Evolutionary conservation across 768 basidiomycete species (phyloP).

Genomic region (Gyrodon lividus): DNA sequence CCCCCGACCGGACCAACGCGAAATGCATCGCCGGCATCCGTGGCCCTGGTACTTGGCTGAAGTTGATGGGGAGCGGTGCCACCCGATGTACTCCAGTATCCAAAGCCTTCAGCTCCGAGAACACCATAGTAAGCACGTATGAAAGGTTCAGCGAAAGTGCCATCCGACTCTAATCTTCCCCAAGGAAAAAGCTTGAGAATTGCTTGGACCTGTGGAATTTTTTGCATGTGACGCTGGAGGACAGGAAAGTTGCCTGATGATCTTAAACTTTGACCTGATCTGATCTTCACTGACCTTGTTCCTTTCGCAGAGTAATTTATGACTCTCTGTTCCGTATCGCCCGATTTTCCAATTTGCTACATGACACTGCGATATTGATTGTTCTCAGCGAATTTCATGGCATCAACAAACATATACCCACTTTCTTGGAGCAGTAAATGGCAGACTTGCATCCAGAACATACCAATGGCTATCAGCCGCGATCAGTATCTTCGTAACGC

Average conservation of each 20-base stretch:
- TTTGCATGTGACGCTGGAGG: constrained; percentile 37
- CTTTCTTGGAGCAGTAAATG: constrained; percentile 33
- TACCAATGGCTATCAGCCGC: constrained; percentile 20
- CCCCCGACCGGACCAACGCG: constrained; percentile 11
- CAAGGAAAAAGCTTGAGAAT: constrained; percentile 41
- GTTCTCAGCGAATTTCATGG: constrained; percentile 2
- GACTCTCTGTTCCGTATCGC: constrained; percentile 27
- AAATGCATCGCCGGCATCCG: neutral
- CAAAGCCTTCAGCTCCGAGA: constrained; percentile 38
- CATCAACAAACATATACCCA: neutral
- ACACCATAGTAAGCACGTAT: constrained; percentile 38
- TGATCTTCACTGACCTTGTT: constrained; percentile 30
- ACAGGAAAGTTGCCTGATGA: neutral
- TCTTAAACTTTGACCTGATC: neutral
- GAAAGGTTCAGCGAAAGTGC: constrained; percentile 35
- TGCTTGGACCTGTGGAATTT: constrained; percentile 31
- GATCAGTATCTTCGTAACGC: neutral
- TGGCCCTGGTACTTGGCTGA: constrained; percentile 17
- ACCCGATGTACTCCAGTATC: constrained; percentile 42
- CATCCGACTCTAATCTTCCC: constrained; percentile 43
- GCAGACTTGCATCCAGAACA: constrained; percentile 30
- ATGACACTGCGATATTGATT: constrained; percentile 30
- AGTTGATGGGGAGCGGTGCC: constrained; percentile 32
- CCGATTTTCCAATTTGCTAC: constrained; percentile 35
- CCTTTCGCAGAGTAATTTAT: constrained; percentile 34